These are phyloP conservation scores for Lipomyces orientalis DNA, from an alignment of 805 yeast species.

Conservation along the genomic window DNA sequence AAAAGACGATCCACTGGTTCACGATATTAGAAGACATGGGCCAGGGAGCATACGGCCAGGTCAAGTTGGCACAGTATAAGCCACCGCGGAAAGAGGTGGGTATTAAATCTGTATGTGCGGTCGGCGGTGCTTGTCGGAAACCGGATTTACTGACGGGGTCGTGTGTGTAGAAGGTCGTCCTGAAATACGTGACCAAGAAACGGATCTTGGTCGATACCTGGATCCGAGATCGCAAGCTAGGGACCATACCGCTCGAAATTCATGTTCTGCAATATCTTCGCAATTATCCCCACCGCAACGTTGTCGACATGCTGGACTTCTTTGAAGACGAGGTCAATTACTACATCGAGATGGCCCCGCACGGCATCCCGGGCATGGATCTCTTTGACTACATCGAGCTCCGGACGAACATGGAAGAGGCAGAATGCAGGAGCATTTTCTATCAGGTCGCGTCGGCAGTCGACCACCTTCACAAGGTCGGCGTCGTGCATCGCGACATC, in stretches of 20 bases:
- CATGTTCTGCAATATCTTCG: constrained; percentile 83
- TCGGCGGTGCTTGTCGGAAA: not conserved
- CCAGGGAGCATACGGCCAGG: constrained; percentile 96
- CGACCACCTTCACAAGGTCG: constrained; percentile 79
- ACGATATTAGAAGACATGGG: constrained; percentile 79
- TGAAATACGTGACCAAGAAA: constrained; percentile 89
- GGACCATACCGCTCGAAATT: constrained; percentile 96
- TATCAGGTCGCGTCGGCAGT: constrained; percentile 80
- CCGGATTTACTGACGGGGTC: constrained; percentile 48
- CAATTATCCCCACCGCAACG: constrained; percentile 78
- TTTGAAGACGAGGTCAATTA: constrained; percentile 91
- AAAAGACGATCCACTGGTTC: constrained; percentile 74
- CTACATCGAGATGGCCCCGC: constrained; percentile 89
- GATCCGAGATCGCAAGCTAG: constrained; percentile 90
- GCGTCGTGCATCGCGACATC: constrained; percentile 91
- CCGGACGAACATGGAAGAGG: constrained; percentile 77
- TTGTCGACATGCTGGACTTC: constrained; percentile 82
- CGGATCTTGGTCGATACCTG: constrained; percentile 95
- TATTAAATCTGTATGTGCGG: constrained; percentile 9
- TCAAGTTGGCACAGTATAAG: constrained; percentile 73
- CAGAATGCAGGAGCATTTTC: constrained; percentile 77
- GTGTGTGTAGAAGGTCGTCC: constrained; percentile 63
- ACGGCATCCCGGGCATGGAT: constrained; percentile 90
- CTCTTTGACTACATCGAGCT: constrained; percentile 90
- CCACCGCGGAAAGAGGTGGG: constrained; percentile 37